Percentiles rank a stretch among this genome's conserved stretches.
These are phyloP conservation scores for Calonectria hongkongensis DNA, from an alignment of 2,329 filamentous ascomycete genomes.

Conservation along the genomic window DNA sequence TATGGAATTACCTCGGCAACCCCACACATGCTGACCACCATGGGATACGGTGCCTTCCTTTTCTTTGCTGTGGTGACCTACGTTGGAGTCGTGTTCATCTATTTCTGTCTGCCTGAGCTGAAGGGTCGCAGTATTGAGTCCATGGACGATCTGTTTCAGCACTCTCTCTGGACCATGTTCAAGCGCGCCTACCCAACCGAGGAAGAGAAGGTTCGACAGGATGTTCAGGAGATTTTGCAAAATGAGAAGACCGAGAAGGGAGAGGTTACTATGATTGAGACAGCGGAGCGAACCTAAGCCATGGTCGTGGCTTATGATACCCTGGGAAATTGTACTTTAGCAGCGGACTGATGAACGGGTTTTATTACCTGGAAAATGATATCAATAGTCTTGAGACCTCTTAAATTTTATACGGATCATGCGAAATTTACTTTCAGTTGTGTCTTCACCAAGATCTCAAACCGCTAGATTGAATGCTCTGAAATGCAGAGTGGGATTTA, in stretches of 20 bases:
- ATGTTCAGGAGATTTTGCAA: constrained; percentile 26
- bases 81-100: constrained; percentile 30
- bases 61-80: constrained; percentile 44
- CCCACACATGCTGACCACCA: constrained; percentile 47
- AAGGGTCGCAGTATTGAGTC: constrained; percentile 36
- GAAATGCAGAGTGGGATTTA: too few relatives aligned
- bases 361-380: not conserved
- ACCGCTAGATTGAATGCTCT: not conserved
- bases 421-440: not conserved
- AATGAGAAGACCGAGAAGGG: constrained; percentile 26
- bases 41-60: constrained; percentile 45
- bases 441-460: not conserved
- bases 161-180: constrained; percentile 38
- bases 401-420: not conserved
- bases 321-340: constrained; percentile 1
- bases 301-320: not conserved
- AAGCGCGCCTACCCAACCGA: constrained; percentile 35
- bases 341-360: too few relatives aligned
- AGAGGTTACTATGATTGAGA: constrained; percentile 20
- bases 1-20: constrained; percentile 45
- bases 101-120: constrained; percentile 37
- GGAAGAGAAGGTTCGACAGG: constrained; percentile 37
- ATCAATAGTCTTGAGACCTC: constrained; percentile 7
- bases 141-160: constrained; percentile 38
- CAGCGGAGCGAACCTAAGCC: not conserved